Base-by-base conservation (phyloP, 768 basidiomycete genomes). In the Butyriboletus loyo region DNA sequence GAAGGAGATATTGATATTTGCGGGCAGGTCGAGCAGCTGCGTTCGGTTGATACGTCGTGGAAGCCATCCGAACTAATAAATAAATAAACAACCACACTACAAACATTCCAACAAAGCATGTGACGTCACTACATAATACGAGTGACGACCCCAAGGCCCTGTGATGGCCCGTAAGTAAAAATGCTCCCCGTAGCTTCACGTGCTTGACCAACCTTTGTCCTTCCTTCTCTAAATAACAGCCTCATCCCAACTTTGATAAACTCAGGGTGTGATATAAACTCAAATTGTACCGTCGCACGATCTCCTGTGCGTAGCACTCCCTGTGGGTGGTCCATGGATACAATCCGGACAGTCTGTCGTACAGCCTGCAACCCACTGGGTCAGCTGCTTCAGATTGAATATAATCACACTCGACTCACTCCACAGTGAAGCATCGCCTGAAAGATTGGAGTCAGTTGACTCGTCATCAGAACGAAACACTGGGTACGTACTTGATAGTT, bases 381-480 rank as follows among this genome's bases (percentile, higher is more conserved):
- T 55, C 36, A 48, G 28, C 30, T 35, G 17, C 48, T 27, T 52
- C 22, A 21, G 5, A n/a, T 17, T 22, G 34, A 27, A 27, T 14
- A 11, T 46, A 31, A 34, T 39, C n/a, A 27, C 19, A 11, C n/a
- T 42, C 7, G 15, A 70, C 82, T 60, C 66, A 87, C 86, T 24
- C 93, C 93, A 62, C 92, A 95, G 66, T 96, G 93, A 63, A 96
- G 76, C 92, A 96, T 95, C 0, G 91, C 91, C 82, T 89, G 46
- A 25, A 32, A 13, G 35, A 5, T 34, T 6, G 5, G 10, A 13
- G 19, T 55, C 24, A 58, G 27, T 30, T 7, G 42, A 49, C 5
- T 34, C 31, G 25, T 45, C 21, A 45, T 50, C 15, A 34, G 17
- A 47, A 34, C n/a, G 43, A 44, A 44, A 19, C n/a, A 9, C 13